Percentiles rank a stretch among this genome's conserved stretches.
phyloP scores from a whole-genome alignment of 1,284 basidiomycete genomes.

The Ceratobasidium sp. region DNA sequence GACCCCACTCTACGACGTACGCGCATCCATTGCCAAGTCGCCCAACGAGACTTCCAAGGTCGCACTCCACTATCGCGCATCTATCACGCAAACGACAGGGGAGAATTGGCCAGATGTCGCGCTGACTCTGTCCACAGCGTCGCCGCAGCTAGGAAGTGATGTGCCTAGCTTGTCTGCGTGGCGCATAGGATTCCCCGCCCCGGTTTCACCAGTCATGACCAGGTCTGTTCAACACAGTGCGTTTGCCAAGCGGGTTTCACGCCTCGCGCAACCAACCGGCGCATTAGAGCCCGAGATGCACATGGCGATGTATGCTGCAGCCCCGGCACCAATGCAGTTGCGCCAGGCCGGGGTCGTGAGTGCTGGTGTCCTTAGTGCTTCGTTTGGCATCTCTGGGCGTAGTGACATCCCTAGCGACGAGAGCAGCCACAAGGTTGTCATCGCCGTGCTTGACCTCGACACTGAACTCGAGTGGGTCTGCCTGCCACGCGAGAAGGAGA shows the following conservation, averaged over 20 bases:
- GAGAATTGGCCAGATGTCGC: constrained; percentile 51
- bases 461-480: constrained; percentile 39
- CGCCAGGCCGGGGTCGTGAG: constrained; percentile 31
- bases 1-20: constrained; percentile 51
- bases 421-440: constrained; percentile 46
- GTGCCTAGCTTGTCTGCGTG: constrained; percentile 48
- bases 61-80: constrained; percentile 52
- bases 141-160: constrained; percentile 49
- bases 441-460: constrained; percentile 35
- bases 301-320: not conserved
- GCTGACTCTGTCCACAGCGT: constrained; percentile 48
- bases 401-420: constrained; percentile 47
- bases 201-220: not conserved
- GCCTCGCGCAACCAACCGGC: too few relatives aligned
- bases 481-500: constrained; percentile 39
- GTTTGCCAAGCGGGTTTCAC: constrained; percentile 2
- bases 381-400: constrained; percentile 46
- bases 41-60: constrained; percentile 52
- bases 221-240: not conserved
- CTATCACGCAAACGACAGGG: constrained; percentile 51
- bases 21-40: constrained; percentile 52
- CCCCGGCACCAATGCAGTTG: not conserved
- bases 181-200: constrained; percentile 41
- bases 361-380: constrained; percentile 47
- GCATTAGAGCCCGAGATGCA: not conserved